These are phyloP conservation scores for Wickerhamiella domercqiae DNA, from an alignment of 805 yeast species.

Conservation along the genomic window DNA sequence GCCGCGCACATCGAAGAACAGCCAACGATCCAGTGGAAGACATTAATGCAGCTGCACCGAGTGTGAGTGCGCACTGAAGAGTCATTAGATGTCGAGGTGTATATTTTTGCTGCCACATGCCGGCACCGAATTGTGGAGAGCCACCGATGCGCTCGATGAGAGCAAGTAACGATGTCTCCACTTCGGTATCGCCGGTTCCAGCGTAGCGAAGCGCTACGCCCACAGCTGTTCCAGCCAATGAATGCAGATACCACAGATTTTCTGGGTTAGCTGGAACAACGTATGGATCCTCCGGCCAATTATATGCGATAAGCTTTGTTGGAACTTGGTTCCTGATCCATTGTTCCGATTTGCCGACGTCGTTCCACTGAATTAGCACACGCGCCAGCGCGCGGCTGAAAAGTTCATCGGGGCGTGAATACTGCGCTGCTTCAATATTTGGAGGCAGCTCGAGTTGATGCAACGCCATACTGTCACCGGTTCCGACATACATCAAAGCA, in stretches of 20 bases:
- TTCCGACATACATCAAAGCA: slow-evolving; percentile 54
- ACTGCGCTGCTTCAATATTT: slow-evolving; percentile 44
- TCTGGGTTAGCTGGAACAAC: slow-evolving; percentile 32
- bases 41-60: slow-evolving; percentile 60
- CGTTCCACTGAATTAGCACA: slow-evolving; percentile 59
- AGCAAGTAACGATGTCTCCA: slow-evolving; percentile 36
- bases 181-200: slow-evolving; percentile 38
- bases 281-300: slow-evolving; percentile 18
- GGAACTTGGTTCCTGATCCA: slow-evolving; percentile 56
- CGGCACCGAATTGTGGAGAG: neutral
- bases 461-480: slow-evolving; percentile 47
- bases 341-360: slow-evolving; percentile 30
- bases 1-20: slow-evolving; percentile 55
- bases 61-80: slow-evolving; percentile 38
- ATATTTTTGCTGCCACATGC: neutral
- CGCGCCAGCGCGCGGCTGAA: slow-evolving; percentile 48
- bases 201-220: slow-evolving; percentile 67
- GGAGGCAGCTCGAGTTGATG: slow-evolving; percentile 43
- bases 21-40: slow-evolving; percentile 86
- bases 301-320: slow-evolving; percentile 5
- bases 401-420: slow-evolving; percentile 64
- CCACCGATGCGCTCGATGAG: slow-evolving; percentile 25
- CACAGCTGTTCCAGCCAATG: slow-evolving; percentile 55
- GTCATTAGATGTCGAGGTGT: slow-evolving; percentile 30
- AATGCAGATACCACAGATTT: slow-evolving; percentile 19